A percentile compares a stretch with the other conserved stretches of the same genome.
phyloP scores from a whole-genome alignment of 768 basidiomycete species.

The Punctularia strigosozonata region DNA sequence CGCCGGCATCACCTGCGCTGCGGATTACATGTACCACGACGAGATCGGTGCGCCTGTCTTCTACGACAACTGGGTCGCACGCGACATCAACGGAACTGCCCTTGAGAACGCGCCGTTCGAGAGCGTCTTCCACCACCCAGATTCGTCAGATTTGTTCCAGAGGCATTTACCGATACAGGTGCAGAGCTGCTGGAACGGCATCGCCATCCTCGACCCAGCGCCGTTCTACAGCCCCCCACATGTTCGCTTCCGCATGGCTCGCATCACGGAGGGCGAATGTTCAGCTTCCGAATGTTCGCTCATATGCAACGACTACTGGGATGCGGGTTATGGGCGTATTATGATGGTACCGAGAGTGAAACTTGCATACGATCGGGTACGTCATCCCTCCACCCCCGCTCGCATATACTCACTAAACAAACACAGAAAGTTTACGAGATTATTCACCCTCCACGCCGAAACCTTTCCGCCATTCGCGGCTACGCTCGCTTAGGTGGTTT shows the following conservation, averaged over 20 bases:
- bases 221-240: conserved; percentile 90
- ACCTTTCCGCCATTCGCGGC: conserved; percentile 91
- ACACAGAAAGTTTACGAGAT: conserved; percentile 84
- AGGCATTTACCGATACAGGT: conserved; percentile 90
- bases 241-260: conserved; percentile 93
- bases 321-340: conserved; percentile 89
- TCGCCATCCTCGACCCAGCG: conserved; percentile 89
- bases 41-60: conserved; percentile 90
- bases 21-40: conserved; percentile 99
- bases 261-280: conserved; percentile 79
- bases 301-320: conserved; percentile 99
- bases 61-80: conserved; percentile 97
- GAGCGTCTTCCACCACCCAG: conserved; percentile 75
- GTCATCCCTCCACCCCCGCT: conserved; percentile 12
- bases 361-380: conserved; percentile 83
- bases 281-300: conserved; percentile 92
- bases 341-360: conserved; percentile 98
- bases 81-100: conserved; percentile 97
- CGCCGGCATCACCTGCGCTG: conserved; percentile 95
- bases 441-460: conserved; percentile 82
- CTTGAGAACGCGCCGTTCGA: conserved; percentile 98
- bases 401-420: background rate
- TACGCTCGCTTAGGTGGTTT: conserved; percentile 93
- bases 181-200: conserved; percentile 98
- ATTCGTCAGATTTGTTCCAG: conserved; percentile 75